phyloP scores from a whole-genome alignment of 768 basidiomycete species.

The Nevesoporus exiguus region DNA sequence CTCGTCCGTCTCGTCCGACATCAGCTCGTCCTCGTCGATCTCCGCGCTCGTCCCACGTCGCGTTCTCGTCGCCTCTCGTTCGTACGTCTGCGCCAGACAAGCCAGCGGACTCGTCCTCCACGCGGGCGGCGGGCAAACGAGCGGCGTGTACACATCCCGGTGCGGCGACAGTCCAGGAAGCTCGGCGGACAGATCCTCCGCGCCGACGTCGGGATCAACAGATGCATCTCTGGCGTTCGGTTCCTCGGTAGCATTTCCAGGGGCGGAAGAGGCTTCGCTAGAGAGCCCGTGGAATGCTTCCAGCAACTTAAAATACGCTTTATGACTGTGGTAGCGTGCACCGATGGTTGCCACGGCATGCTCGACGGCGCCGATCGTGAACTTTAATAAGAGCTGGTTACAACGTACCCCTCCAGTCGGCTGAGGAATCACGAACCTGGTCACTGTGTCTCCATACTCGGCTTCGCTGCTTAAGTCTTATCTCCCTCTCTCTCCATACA shows the following conservation, averaged over 20 bases:
- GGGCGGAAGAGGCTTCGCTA: not conserved
- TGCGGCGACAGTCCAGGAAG: constrained; percentile 18
- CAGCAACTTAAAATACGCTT: constrained; percentile 40
- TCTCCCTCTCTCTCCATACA: constrained; percentile 56
- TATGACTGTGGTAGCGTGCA: constrained; percentile 34
- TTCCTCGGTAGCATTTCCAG: constrained; percentile 7
- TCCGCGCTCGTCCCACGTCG: constrained; percentile 20
- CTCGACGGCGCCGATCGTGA: constrained; percentile 41
- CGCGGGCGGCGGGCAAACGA: constrained; percentile 31
- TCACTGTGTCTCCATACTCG: constrained; percentile 55
- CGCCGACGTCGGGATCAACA: constrained; percentile 5
- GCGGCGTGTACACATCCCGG: constrained; percentile 35
- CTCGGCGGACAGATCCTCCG: not conserved
- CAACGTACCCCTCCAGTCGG: not conserved
- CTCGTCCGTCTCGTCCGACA: constrained; percentile 36
- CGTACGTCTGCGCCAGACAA: constrained; percentile 24
- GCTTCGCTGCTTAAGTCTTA: constrained; percentile 51
- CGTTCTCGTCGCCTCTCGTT: constrained; percentile 16
- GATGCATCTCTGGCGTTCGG: constrained; percentile 6
- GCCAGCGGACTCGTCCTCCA: constrained; percentile 10
- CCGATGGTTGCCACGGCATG: constrained; percentile 51
- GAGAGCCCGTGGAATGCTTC: constrained; percentile 12
- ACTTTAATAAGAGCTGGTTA: constrained; percentile 31
- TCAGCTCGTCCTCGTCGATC: constrained; percentile 21
- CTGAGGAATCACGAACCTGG: constrained; percentile 31